These are phyloP conservation scores for Lepidium africanum DNA, from an alignment of 345 rosid species.

Conservation along the genomic window DNA sequence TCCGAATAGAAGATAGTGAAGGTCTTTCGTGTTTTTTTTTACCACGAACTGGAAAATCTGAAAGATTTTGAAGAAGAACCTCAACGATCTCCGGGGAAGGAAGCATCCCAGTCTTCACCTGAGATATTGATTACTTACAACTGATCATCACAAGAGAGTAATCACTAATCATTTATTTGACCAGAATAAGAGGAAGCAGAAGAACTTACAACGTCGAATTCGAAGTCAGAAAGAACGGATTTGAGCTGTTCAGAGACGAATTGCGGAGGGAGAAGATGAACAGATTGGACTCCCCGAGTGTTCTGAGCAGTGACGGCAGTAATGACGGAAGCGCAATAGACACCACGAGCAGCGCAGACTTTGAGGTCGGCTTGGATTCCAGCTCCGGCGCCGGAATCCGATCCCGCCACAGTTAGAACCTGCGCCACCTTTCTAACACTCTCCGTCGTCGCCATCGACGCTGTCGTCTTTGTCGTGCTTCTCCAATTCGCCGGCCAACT, in stretches of 20 bases:
- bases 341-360: constrained; percentile 87
- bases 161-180: background rate
- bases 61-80: constrained; percentile 46
- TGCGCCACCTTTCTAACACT: constrained; percentile 26
- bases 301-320: constrained; percentile 93
- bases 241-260: constrained; percentile 68
- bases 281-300: constrained; percentile 83
- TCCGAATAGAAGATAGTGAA: background rate
- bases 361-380: constrained; percentile 97
- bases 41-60: constrained; percentile 66
- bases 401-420: constrained; percentile 78
- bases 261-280: constrained; percentile 33
- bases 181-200: background rate
- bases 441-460: constrained; percentile 15
- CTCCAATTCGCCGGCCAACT: constrained; percentile 28
- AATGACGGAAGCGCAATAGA: constrained; percentile 81
- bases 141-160: constrained; percentile 1
- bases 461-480: constrained; percentile 12
- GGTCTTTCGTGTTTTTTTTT: constrained; percentile 2
- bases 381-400: constrained; percentile 94
- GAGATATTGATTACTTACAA: background rate
- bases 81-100: constrained; percentile 65
- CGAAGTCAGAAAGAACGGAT: constrained; percentile 92
- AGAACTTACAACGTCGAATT: constrained; percentile 73
- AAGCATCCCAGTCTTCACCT: constrained; percentile 98